A percentile compares a stretch with the other conserved stretches of the same genome.
phyloP scores from a whole-genome alignment of 306 rosid species.

The Rosa lucieae region DNA sequence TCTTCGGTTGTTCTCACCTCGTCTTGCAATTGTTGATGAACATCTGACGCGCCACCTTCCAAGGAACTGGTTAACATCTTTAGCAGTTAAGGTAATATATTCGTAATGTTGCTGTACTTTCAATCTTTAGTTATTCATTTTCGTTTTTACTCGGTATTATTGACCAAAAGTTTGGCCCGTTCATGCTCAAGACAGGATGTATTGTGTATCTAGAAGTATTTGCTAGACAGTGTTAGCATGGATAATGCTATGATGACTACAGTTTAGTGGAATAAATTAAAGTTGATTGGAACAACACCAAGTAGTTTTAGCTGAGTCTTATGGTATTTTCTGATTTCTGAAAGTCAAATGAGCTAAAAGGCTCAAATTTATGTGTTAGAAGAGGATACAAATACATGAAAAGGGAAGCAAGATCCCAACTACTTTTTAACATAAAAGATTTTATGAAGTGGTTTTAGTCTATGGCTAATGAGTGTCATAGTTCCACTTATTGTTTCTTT shows the following conservation, averaged over 20 bases:
- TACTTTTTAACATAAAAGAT: not conserved
- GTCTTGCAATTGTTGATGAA: conserved; percentile 93
- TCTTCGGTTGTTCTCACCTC: conserved; percentile 88
- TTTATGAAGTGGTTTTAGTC: not conserved
- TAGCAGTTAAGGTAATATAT: conserved; percentile 62
- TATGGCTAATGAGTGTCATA: not conserved
- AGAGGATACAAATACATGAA: not conserved
- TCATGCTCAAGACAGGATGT: not conserved
- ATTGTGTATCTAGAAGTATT: not conserved
- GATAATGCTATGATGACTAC: not conserved
- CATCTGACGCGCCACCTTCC: conserved; percentile 88
- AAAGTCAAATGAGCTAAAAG: not conserved
- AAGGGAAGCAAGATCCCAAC: not conserved
- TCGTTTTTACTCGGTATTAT: not conserved
- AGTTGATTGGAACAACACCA: not conserved
- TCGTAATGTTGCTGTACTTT: not conserved
- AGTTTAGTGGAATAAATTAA: not conserved
- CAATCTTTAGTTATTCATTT: conserved; percentile 4
- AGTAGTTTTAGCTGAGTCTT: not conserved
- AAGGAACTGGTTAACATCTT: conserved; percentile 77
- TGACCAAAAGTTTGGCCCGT: not conserved
- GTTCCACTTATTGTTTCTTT: not conserved
- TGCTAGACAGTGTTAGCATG: not conserved
- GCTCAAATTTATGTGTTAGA: not conserved
- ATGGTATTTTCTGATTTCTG: not conserved